Evolutionary conservation across 352 stramenopile species (phyloP).

Genomic region (Globisporangium yorkense): DNA sequence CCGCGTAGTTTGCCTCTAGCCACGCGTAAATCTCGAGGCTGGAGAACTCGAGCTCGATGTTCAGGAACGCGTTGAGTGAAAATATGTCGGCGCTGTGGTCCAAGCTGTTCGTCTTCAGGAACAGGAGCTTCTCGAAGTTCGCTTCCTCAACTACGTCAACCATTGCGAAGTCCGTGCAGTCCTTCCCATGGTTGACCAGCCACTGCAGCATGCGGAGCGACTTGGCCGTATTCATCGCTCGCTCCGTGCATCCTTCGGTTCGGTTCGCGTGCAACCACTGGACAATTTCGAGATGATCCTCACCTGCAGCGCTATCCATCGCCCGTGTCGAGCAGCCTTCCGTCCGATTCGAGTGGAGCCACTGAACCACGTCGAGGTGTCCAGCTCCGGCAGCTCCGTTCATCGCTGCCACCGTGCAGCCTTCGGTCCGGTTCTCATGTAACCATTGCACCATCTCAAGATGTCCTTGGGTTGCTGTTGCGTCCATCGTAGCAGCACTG

Average conservation of each 20-base stretch:
- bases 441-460: not conserved
- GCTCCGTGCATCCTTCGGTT: not conserved
- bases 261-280: constrained; percentile 3
- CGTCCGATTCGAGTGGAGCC: not conserved
- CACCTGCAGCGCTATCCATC: not conserved
- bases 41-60: not conserved
- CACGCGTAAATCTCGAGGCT: not conserved
- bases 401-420: constrained; percentile 10
- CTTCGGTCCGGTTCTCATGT: not conserved
- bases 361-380: not conserved
- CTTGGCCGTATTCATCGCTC: not conserved
- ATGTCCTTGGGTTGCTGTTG: too few relatives aligned
- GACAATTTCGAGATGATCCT: not conserved
- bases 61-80: not conserved
- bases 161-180: constrained; percentile 9
- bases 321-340: not conserved
- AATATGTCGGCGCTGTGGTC: not conserved
- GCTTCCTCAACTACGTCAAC: constrained; percentile 3
- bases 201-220: not conserved
- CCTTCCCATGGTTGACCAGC: not conserved
- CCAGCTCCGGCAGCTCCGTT: not conserved
- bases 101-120: not conserved
- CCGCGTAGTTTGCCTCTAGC: not conserved
- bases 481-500: too few relatives aligned
- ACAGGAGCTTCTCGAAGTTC: constrained; percentile 1